Evolutionary conservation across 345 rosid genomes (phyloP), one percentile per base, ranked within the genome.

Genomic region (Euphorbia tirucalli): DNA sequence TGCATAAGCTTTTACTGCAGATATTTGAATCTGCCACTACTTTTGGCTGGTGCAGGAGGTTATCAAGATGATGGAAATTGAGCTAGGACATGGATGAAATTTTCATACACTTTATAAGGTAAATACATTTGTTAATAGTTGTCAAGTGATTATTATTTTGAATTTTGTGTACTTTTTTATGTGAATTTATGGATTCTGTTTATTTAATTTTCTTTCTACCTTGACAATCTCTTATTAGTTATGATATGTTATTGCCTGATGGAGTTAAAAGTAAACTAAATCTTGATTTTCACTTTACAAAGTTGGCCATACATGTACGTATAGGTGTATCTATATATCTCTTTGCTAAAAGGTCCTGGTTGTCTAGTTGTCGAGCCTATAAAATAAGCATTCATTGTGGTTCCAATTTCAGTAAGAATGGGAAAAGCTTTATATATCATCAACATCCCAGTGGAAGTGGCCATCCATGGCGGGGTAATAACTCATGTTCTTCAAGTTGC

Each of bases 361-460:
- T 90, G 97, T 81, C 41, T 88, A 65, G 87, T 94, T 61, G 87
- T 85, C 2, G 98, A 94, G 78, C 89, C 93, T 70, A 90, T 90
- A 50, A 86, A 81, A 75, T 88, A 90, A 81, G 97, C 97, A 74
- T 94, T 79, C 76, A 84, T 72, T 79, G 66, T 90, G 43, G 30
- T 90, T 58, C 68, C 88, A 55, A 48, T 75, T 74, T 59, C 71
- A 10, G 80, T 58, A 43, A n/a, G n/a, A n/a, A n/a, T n/a, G n/a
- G n/a, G n/a, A n/a, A n/a, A n/a, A n/a, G n/a, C n/a, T n/a, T n/a
- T n/a, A n/a, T n/a, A n/a, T n/a, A n/a, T n/a, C n/a, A n/a, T n/a
- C n/a, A n/a, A n/a, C n/a, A n/a, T n/a, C n/a, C n/a, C n/a, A n/a
- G n/a, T n/a, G n/a, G n/a, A n/a, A n/a, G n/a, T n/a, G n/a, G n/a